phyloP scores from a whole-genome alignment of 2,329 filamentous ascomycete genomes.

The Plenodomus tracheiphilus region DNA sequence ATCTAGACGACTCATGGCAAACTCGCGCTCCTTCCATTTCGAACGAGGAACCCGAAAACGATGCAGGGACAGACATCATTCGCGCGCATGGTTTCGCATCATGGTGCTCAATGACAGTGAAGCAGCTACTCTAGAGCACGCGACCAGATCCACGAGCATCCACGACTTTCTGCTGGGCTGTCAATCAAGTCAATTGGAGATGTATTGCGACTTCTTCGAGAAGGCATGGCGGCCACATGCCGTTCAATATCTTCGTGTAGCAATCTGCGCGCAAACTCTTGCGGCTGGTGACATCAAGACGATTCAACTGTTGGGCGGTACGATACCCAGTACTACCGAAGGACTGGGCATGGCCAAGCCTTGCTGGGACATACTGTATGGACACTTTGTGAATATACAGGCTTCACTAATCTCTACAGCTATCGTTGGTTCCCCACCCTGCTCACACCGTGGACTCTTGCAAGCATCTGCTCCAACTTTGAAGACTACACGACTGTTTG shows the following conservation, averaged over 20 bases:
- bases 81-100: conserved; percentile 34
- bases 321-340: conserved; percentile 29
- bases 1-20: conserved; percentile 18
- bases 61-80: conserved; percentile 28
- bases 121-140: conserved; percentile 23
- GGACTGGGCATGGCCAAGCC: conserved; percentile 30
- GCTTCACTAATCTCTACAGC: conserved; percentile 5
- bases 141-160: conserved; percentile 27
- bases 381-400: neutral
- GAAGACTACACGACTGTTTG: conserved; percentile 34
- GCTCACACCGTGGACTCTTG: conserved; percentile 27
- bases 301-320: conserved; percentile 25
- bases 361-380: conserved; percentile 38
- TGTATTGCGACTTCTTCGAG: conserved; percentile 36
- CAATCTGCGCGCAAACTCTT: conserved; percentile 31
- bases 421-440: conserved; percentile 35
- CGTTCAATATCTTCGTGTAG: conserved; percentile 31
- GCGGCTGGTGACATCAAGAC: conserved; percentile 32
- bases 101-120: conserved; percentile 38
- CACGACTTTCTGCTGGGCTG: conserved; percentile 25
- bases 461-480: conserved; percentile 35
- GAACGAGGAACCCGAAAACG: conserved; percentile 3
- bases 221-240: conserved; percentile 36
- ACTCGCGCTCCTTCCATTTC: conserved; percentile 3
- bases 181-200: conserved; percentile 30